Evolutionary conservation across 2,329 filamentous ascomycete species (phyloP).

Genomic region (Emergomyces pasteurianus): DNA sequence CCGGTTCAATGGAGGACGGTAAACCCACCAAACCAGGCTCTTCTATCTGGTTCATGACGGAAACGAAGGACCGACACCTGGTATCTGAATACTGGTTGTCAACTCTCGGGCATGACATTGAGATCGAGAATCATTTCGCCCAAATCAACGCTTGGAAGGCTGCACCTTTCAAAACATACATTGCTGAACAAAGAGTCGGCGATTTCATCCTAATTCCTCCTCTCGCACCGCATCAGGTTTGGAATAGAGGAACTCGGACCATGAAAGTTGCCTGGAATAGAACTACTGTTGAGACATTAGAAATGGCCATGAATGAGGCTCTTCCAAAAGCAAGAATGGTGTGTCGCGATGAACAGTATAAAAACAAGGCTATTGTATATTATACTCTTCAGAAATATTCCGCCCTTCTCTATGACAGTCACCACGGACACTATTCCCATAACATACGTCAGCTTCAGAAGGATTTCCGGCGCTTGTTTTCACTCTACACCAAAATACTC

Average conservation of each 20-base stretch:
- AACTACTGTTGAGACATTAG: slow-evolving; percentile 81
- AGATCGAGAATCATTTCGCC: slow-evolving; percentile 93
- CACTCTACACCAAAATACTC: slow-evolving; percentile 64
- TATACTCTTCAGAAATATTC: slow-evolving; percentile 75
- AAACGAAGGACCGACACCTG: slow-evolving; percentile 78
- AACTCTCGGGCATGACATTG: slow-evolving; percentile 87
- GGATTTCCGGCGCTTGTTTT: slow-evolving; percentile 73
- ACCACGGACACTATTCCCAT: slow-evolving; percentile 35
- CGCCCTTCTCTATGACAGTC: slow-evolving; percentile 45
- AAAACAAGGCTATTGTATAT: slow-evolving; percentile 92
- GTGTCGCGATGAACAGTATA: slow-evolving; percentile 96
- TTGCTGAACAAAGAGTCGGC: slow-evolving; percentile 80
- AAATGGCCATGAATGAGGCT: slow-evolving; percentile 74
- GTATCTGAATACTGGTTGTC: slow-evolving; percentile 92
- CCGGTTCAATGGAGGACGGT: slow-evolving; percentile 49
- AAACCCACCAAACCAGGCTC: slow-evolving; percentile 66
- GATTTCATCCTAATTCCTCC: slow-evolving; percentile 93
- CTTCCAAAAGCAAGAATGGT: slow-evolving; percentile 81
- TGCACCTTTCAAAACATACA: slow-evolving; percentile 82
- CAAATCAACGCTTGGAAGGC: slow-evolving; percentile 93
- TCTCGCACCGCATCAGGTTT: slow-evolving; percentile 89
- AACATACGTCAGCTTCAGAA: slow-evolving; percentile 60
- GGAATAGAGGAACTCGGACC: slow-evolving; percentile 90
- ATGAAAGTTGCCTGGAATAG: slow-evolving; percentile 99
- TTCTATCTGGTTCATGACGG: slow-evolving; percentile 98